phyloP scores from a whole-genome alignment of 2,329 filamentous ascomycete species.

The Biscogniauxia mediterranea region DNA sequence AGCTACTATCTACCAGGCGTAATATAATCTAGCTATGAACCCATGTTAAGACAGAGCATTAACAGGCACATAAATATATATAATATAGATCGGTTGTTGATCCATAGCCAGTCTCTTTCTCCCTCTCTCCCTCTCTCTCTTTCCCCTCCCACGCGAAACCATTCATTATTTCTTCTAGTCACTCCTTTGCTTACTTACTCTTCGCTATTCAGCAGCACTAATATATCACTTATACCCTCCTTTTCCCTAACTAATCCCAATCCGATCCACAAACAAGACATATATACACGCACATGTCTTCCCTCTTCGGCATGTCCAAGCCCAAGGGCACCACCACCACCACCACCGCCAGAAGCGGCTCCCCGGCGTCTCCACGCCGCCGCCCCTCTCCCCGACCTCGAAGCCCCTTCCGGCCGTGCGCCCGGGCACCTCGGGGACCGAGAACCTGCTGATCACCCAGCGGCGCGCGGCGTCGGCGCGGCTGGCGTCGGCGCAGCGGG shows the following conservation, averaged over 20 bases:
- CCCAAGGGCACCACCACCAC: neutral
- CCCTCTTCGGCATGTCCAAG: slow-evolving; percentile 14
- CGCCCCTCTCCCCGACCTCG: neutral
- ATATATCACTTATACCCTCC: neutral
- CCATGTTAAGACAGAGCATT: too few species aligned
- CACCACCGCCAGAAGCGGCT: too few species aligned
- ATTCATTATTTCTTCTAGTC: neutral
- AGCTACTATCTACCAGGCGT: too few species aligned
- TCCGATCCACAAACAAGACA: too few species aligned
- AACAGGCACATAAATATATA: neutral
- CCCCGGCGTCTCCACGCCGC: neutral
- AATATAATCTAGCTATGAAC: too few species aligned
- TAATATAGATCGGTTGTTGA: neutral
- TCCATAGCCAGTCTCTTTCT: neutral
- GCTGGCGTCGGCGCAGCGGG: slow-evolving; percentile 36
- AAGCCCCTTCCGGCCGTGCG: slow-evolving; percentile 18
- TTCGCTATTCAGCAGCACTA: neutral
- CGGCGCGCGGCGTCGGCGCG: slow-evolving; percentile 38
- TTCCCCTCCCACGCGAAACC: neutral
- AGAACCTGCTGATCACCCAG: slow-evolving; percentile 39
- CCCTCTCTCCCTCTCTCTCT: too few species aligned
- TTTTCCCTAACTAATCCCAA: neutral
- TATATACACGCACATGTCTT: neutral
- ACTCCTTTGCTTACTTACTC: too few species aligned
- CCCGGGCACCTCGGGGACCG: slow-evolving; percentile 43